phyloP scores from a whole-genome alignment of 148 eudicot genomes.

The Spergularia bocconei region DNA sequence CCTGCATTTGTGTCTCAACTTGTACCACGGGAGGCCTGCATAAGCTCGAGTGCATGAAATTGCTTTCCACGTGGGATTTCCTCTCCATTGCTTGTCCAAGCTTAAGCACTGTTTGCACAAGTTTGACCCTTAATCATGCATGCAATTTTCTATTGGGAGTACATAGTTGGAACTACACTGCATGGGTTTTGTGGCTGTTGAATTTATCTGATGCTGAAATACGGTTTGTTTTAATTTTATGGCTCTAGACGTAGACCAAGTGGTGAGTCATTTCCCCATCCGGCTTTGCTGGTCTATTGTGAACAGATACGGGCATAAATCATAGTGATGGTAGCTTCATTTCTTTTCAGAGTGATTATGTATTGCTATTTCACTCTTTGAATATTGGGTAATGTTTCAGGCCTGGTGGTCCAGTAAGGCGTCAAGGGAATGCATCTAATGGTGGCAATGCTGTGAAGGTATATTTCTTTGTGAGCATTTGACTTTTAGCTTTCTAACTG shows the following conservation, averaged over 20 bases:
- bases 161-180: slow-evolving; percentile 15
- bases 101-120: slow-evolving; percentile 8
- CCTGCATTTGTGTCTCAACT: slow-evolving; percentile 2
- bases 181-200: slow-evolving; percentile 11
- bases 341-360: not conserved
- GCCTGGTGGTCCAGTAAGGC: slow-evolving; percentile 38
- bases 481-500: not conserved
- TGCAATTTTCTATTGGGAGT: slow-evolving; percentile 21
- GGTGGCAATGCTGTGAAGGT: slow-evolving; percentile 22
- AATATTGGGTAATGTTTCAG: slow-evolving; percentile 47
- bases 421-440: slow-evolving; percentile 28
- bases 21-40: not conserved
- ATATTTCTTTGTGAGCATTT: not conserved
- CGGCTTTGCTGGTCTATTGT: slow-evolving; percentile 13
- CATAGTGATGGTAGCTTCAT: slow-evolving; percentile 24
- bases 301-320: slow-evolving; percentile 11
- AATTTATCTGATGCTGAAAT: slow-evolving; percentile 18
- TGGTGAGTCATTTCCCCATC: slow-evolving; percentile 4
- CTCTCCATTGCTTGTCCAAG: slow-evolving; percentile 4
- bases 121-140: not conserved
- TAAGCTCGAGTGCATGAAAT: slow-evolving; percentile 1
- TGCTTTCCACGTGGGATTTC: slow-evolving; percentile 15
- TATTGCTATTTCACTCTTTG: slow-evolving; percentile 24
- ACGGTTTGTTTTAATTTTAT: slow-evolving; percentile 31
- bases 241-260: not conserved